Evolutionary conservation across 2,329 filamentous ascomycete genomes (phyloP).

Genomic region (Penicillium sp.): DNA sequence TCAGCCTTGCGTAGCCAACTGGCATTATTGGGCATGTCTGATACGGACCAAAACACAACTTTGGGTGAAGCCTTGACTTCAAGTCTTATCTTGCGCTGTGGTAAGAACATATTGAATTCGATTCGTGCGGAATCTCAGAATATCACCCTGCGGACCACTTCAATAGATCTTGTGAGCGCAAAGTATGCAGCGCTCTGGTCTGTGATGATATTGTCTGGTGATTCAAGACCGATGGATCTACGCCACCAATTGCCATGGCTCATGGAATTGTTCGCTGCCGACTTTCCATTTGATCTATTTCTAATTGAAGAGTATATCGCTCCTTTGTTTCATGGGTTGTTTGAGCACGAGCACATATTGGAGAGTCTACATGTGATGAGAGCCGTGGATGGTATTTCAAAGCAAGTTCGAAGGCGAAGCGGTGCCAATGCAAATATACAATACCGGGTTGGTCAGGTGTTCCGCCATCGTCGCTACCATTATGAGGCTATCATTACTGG

Average conservation of each 20-base stretch:
- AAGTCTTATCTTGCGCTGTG: conserved; percentile 71
- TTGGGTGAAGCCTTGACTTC: conserved; percentile 63
- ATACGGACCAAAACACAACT: conserved; percentile 48
- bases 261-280: conserved; percentile 61
- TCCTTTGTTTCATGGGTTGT: conserved; percentile 56
- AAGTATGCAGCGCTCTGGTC: conserved; percentile 76
- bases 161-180: conserved; percentile 59
- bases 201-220: conserved; percentile 54
- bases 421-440: conserved; percentile 50
- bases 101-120: conserved; percentile 77
- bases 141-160: conserved; percentile 27
- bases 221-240: conserved; percentile 49
- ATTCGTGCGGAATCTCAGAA: conserved; percentile 54
- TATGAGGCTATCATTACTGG: conserved; percentile 82
- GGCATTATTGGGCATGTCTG: conserved; percentile 50
- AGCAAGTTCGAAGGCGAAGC: conserved; percentile 43
- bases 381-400: conserved; percentile 56
- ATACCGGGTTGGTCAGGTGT: conserved; percentile 77
- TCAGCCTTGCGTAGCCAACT: conserved; percentile 60
- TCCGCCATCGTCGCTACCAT: conserved; percentile 75
- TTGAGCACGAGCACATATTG: conserved; percentile 55
- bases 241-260: conserved; percentile 65
- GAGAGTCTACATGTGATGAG: conserved; percentile 58
- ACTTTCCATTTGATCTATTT: conserved; percentile 69
- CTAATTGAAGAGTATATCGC: conserved; percentile 67